Percentiles rank a stretch among this genome's conserved stretches.
phyloP scores from a whole-genome alignment of 2,329 filamentous ascomycete genomes.

The Ophiostoma quercus region DNA sequence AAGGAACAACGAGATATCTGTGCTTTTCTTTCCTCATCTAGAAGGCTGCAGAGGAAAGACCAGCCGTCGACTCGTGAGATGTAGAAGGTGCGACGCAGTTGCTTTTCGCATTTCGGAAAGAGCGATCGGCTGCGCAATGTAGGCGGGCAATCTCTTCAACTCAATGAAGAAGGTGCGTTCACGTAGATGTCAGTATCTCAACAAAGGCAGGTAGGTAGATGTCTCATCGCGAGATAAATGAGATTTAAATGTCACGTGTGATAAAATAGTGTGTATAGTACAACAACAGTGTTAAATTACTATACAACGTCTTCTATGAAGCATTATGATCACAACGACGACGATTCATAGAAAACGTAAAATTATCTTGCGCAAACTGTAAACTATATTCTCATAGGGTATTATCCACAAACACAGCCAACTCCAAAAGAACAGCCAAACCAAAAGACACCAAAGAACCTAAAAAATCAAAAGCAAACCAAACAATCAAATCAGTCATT shows the following conservation, averaged over 20 bases:
- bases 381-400: constrained; percentile 12
- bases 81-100: background rate
- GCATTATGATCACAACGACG: background rate
- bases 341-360: background rate
- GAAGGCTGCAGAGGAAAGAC: background rate
- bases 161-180: background rate
- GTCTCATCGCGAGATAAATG: background rate
- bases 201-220: background rate
- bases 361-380: background rate
- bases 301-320: too few species aligned
- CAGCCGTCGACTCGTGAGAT: background rate
- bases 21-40: background rate
- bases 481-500: background rate
- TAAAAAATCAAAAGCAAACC: background rate
- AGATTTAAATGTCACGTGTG: background rate
- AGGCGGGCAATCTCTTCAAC: background rate
- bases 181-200: background rate
- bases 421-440: background rate
- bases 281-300: background rate
- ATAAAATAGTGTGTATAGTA: background rate
- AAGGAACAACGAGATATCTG: background rate
- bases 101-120: background rate
- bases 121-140: background rate
- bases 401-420: constrained; percentile 1
- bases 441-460: background rate